These are phyloP conservation scores for Cordyceps tenuipes DNA, from an alignment of 2,329 filamentous ascomycete genomes.

Conservation along the genomic window DNA sequence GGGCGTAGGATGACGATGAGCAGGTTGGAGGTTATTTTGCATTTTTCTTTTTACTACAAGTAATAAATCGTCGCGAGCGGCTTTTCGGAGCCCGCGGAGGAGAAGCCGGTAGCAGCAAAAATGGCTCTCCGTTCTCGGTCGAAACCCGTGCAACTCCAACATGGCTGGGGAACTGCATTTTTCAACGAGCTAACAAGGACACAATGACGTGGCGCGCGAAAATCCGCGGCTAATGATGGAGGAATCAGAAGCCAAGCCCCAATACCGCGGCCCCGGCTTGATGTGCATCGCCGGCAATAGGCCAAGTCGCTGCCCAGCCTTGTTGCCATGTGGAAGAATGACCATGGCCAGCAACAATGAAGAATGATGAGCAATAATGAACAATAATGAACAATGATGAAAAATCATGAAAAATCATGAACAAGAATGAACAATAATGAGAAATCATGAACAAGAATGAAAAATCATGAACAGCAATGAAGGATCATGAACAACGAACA, in stretches of 20 bases:
- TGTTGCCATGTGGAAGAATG: background rate
- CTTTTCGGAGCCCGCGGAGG: background rate
- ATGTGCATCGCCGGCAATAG: no score
- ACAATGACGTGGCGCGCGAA: background rate
- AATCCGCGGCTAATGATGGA: background rate
- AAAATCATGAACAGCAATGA: no score
- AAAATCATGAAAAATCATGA: no score
- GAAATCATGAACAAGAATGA: no score
- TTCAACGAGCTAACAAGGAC: background rate
- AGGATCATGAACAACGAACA: background rate
- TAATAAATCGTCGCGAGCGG: background rate
- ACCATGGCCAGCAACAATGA: background rate
- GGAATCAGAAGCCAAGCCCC: background rate
- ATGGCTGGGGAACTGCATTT: background rate
- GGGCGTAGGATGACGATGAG: background rate
- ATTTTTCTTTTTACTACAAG: no score
- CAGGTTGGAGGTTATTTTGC: background rate
- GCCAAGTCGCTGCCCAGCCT: no score
- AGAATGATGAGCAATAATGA: no score
- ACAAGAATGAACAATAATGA: no score
- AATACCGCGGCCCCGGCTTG: no score
- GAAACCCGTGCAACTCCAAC: background rate
- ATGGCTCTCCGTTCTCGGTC: background rate
- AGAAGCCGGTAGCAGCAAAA: background rate
- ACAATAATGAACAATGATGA: no score